A percentile compares a stretch with the other conserved stretches of the same genome.
These are phyloP conservation scores for Samsoniella hepiali DNA, from an alignment of 2,329 filamentous ascomycete species.

Conservation along the genomic window DNA sequence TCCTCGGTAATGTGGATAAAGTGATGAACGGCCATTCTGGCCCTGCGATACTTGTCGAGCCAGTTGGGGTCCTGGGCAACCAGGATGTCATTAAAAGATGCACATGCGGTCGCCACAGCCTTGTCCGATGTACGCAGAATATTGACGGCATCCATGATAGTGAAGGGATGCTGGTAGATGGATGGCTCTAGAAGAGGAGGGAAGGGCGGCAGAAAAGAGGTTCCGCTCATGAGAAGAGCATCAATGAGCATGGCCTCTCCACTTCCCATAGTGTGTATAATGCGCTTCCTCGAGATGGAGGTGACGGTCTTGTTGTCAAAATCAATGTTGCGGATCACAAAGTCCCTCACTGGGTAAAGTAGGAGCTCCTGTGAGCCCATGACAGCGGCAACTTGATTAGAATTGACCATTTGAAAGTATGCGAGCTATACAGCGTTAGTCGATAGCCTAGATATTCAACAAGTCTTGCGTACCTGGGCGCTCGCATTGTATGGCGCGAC, in stretches of 20 bases:
- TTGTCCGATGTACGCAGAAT: conserved; percentile 68
- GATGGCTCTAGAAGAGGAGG: conserved; percentile 66
- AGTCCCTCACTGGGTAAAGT: conserved; percentile 77
- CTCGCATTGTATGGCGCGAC: conserved; percentile 86
- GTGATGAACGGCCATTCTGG: conserved; percentile 80
- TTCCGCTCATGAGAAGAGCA: conserved; percentile 77
- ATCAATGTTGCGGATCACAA: conserved; percentile 65
- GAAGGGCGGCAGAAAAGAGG: conserved; percentile 73
- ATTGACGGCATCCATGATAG: conserved; percentile 73
- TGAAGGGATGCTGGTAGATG: conserved; percentile 55
- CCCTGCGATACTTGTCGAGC: conserved; percentile 81
- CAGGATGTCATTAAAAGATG: conserved; percentile 75
- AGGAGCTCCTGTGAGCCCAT: conserved; percentile 84
- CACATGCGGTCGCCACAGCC: conserved; percentile 69
- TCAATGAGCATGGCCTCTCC: conserved; percentile 75
- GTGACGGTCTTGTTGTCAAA: conserved; percentile 65
- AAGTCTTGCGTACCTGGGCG: conserved; percentile 64
- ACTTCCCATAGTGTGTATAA: conserved; percentile 66
- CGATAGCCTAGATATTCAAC: conserved; percentile 19
- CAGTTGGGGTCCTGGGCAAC: conserved; percentile 70
- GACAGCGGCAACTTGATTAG: conserved; percentile 68
- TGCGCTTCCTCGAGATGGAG: conserved; percentile 61
- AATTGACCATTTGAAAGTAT: conserved; percentile 68
- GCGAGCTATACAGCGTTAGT: conserved; percentile 56
- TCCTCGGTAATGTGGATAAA: conserved; percentile 75